Conservation (phyloP, 805 yeast species). For the Schwanniomyces yamadae region DNA sequence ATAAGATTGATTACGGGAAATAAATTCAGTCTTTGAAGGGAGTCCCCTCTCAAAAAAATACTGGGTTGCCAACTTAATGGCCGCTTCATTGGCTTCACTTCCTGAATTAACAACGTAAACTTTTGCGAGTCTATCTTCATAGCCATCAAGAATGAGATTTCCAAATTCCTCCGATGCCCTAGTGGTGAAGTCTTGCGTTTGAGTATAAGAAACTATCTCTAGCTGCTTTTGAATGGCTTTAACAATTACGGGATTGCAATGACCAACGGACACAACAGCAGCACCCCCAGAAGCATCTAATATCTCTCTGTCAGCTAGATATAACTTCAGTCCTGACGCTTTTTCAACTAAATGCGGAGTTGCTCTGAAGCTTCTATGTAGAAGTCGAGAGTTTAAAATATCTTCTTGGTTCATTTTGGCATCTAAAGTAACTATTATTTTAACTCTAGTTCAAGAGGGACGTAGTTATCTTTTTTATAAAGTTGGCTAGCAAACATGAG, state of each 20-base stretch:
- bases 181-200: constrained; percentile 36
- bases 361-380: too few relatives aligned
- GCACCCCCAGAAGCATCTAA: constrained; percentile 48
- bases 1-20: constrained; percentile 45
- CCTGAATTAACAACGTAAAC: constrained; percentile 65
- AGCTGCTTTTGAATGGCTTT: constrained; percentile 40
- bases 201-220: constrained; percentile 12
- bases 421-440: too few relatives aligned
- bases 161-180: constrained; percentile 42
- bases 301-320: too few relatives aligned
- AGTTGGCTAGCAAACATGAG: too few relatives aligned
- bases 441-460: too few relatives aligned
- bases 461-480: too few relatives aligned
- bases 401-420: too few relatives aligned
- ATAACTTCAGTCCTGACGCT: too few relatives aligned
- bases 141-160: constrained; percentile 27
- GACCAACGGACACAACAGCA: constrained; percentile 52
- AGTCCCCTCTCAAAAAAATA: constrained; percentile 39
- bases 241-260: constrained; percentile 39
- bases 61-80: constrained; percentile 28
- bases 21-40: constrained; percentile 38
- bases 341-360: too few relatives aligned
- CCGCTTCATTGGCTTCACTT: constrained; percentile 41
- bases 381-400: too few relatives aligned
- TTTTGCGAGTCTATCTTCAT: constrained; percentile 14